phyloP scores from a whole-genome alignment of 1,284 basidiomycete genomes.

The Pyrrhoderma noxium region DNA sequence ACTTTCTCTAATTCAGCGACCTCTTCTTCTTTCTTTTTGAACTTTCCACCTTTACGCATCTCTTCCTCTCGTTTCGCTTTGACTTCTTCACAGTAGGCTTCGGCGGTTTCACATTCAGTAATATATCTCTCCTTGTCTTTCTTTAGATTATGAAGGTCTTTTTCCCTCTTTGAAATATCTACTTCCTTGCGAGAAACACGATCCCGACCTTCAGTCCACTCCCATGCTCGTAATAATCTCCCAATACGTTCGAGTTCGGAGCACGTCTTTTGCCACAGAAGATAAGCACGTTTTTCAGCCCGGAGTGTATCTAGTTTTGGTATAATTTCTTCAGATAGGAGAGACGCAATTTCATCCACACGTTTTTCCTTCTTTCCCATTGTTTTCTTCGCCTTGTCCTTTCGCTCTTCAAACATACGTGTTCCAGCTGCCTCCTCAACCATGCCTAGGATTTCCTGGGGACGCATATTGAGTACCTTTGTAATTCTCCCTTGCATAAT shows the following conservation, averaged over 20 bases:
- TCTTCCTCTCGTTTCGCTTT: slow-evolving; percentile 56
- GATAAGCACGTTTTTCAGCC: slow-evolving; percentile 83
- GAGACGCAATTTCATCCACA: slow-evolving; percentile 80
- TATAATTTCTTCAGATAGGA: slow-evolving; percentile 86
- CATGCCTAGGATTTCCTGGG: slow-evolving; percentile 96
- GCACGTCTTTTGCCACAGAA: slow-evolving; percentile 87
- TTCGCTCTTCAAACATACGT: slow-evolving; percentile 98
- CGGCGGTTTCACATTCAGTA: slow-evolving; percentile 43
- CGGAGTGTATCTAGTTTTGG: slow-evolving; percentile 92
- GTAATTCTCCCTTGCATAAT: slow-evolving; percentile 99
- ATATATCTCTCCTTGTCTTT: slow-evolving; percentile 46
- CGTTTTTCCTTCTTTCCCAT: slow-evolving; percentile 98
- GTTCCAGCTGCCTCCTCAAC: slow-evolving; percentile 99
- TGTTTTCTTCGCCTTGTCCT: slow-evolving; percentile 95
- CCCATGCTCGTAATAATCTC: slow-evolving; percentile 80
- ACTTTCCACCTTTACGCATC: slow-evolving; percentile 71
- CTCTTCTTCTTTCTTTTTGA: slow-evolving; percentile 73
- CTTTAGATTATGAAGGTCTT: slow-evolving; percentile 39
- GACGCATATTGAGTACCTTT: slow-evolving; percentile 98
- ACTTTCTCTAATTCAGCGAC: slow-evolving; percentile 78
- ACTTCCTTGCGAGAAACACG: slow-evolving; percentile 41
- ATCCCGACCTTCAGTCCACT: slow-evolving; percentile 65
- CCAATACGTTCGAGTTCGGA: slow-evolving; percentile 88
- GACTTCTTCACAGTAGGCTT: slow-evolving; percentile 49
- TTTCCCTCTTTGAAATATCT: slow-evolving; percentile 45